phyloP scores from a whole-genome alignment of 169 alveolate species.

The Plasmodium reichenowi region DNA sequence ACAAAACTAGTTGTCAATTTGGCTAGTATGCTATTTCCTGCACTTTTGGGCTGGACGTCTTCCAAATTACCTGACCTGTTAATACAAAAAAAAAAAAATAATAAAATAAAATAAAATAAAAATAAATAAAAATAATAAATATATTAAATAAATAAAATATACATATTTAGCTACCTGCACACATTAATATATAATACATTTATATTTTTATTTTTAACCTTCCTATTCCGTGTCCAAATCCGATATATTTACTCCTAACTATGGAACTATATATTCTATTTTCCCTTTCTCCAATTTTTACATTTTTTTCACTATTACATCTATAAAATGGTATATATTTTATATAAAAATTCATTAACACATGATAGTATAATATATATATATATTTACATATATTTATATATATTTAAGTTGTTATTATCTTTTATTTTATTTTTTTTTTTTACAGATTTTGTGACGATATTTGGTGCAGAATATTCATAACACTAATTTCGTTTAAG shows the following conservation, averaged over 20 bases:
- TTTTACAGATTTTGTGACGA: slow-evolving; percentile 69
- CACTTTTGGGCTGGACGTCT: slow-evolving; percentile 73
- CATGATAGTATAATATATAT: background rate
- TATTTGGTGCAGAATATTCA: slow-evolving; percentile 54
- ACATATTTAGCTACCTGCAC: background rate
- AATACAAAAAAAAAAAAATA: background rate
- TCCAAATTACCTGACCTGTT: slow-evolving; percentile 72
- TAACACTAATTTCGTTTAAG: slow-evolving; percentile 58
- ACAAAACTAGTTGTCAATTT: slow-evolving; percentile 49
- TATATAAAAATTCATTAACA: background rate
- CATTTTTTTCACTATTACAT: slow-evolving; percentile 70
- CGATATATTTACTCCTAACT: slow-evolving; percentile 63
- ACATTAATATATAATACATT: background rate
- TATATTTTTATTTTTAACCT: slow-evolving; percentile 24
- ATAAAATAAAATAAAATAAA: background rate
- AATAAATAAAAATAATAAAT: background rate
- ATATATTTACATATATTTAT: background rate
- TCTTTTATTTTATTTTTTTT: background rate
- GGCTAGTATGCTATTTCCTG: slow-evolving; percentile 50
- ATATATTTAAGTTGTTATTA: background rate
- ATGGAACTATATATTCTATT: slow-evolving; percentile 50
- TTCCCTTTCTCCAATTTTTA: slow-evolving; percentile 75
- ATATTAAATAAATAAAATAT: background rate
- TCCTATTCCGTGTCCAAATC: slow-evolving; percentile 76
- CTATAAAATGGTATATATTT: slow-evolving; percentile 16